A percentile compares a stretch with the other conserved stretches of the same genome.
These are phyloP conservation scores for Pascua sp. DNA, from an alignment of 1,284 basidiomycete species.

Conservation along the genomic window DNA sequence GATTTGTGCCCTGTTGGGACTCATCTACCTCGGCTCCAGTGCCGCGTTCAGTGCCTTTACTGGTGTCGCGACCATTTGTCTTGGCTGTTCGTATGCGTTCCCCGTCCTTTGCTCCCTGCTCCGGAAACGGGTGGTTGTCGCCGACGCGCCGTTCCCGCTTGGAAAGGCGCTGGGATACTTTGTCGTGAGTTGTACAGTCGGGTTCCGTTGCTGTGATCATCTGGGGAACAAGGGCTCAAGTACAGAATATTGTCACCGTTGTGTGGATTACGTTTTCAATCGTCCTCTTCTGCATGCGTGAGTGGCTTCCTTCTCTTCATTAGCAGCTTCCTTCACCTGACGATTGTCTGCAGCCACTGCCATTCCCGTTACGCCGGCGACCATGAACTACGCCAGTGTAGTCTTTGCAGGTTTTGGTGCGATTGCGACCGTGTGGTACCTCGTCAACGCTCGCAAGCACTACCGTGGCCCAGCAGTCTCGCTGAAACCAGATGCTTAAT, in stretches of 20 bases:
- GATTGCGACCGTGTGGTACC: slow-evolving; percentile 59
- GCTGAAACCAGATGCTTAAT: not conserved
- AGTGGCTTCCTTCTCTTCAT: no score
- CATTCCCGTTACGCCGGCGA: slow-evolving; percentile 28
- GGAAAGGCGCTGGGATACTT: slow-evolving; percentile 19
- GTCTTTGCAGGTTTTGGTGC: slow-evolving; percentile 60
- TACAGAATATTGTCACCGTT: slow-evolving; percentile 29
- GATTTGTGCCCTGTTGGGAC: slow-evolving; percentile 47
- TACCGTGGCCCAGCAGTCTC: slow-evolving; percentile 36
- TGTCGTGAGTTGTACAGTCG: not conserved
- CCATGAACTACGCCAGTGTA: slow-evolving; percentile 55
- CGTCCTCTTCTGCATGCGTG: slow-evolving; percentile 16
- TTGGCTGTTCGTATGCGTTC: slow-evolving; percentile 44
- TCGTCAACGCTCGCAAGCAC: slow-evolving; percentile 47
- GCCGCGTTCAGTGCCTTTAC: slow-evolving; percentile 46
- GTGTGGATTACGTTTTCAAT: slow-evolving; percentile 15
- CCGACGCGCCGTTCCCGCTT: slow-evolving; percentile 34
- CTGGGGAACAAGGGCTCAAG: no score
- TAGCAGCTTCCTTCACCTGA: no score
- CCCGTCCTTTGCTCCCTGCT: slow-evolving; percentile 48
- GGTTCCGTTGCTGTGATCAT: slow-evolving; percentile 36
- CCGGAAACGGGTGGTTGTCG: slow-evolving; percentile 38
- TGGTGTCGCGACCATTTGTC: slow-evolving; percentile 39
- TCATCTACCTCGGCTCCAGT: slow-evolving; percentile 44
- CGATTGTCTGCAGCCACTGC: slow-evolving; percentile 9